Evolutionary conservation across 768 basidiomycete species (phyloP).

Genomic region (Boletus rubroflammeus): DNA sequence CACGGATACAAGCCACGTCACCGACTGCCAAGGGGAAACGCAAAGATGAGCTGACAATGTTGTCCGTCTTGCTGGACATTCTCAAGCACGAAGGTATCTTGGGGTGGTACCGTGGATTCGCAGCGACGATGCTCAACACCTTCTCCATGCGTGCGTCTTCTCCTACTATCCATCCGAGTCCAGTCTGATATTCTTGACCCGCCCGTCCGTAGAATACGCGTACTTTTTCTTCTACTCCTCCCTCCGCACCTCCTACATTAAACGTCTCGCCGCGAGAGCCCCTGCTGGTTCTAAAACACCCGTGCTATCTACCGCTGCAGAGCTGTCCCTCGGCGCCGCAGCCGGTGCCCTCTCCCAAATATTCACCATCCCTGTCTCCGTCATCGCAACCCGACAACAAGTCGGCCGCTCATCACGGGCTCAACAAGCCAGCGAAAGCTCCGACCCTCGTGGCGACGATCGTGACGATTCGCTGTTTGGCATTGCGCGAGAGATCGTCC

Average conservation of each 20-base stretch:
- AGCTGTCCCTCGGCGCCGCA: conserved; percentile 83
- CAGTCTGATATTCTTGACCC: background rate
- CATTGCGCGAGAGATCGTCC: conserved; percentile 82
- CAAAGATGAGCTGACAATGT: conserved; percentile 51
- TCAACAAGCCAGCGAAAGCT: background rate
- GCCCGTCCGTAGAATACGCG: conserved; percentile 74
- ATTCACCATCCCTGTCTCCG: conserved; percentile 96
- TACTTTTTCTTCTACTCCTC: conserved; percentile 99
- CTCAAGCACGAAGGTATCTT: conserved; percentile 74
- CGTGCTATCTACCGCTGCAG: conserved; percentile 68
- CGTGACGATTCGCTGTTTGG: conserved; percentile 70
- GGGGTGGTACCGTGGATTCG: conserved; percentile 89
- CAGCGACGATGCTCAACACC: conserved; percentile 96
- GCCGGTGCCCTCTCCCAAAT: conserved; percentile 95
- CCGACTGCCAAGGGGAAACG: conserved; percentile 50
- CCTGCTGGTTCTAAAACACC: conserved; percentile 59
- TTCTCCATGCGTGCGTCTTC: conserved; percentile 81
- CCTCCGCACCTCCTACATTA: conserved; percentile 80
- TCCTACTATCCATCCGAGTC: background rate
- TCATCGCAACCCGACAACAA: conserved; percentile 97
- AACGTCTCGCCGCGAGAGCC: conserved; percentile 56
- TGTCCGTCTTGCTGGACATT: conserved; percentile 64
- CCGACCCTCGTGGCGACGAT: background rate
- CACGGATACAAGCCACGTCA: conserved; percentile 83
- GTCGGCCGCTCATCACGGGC: conserved; percentile 49